Percentiles rank a stretch among this genome's conserved stretches.
Evolutionary conservation across 352 stramenopile genomes (phyloP).

Genomic region (Phytophthora colocasiae): DNA sequence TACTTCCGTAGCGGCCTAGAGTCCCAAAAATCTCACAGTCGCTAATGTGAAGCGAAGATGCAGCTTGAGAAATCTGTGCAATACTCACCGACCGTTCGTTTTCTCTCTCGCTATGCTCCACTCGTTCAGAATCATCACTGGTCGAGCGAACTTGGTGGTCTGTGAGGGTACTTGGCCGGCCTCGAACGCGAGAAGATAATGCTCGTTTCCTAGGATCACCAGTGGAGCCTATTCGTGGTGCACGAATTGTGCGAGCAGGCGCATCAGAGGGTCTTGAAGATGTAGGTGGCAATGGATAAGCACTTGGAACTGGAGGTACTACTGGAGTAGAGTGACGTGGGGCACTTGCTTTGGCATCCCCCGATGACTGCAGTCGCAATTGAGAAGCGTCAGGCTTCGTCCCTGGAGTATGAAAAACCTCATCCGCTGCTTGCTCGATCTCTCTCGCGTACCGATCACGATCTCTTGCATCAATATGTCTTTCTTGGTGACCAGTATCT

Average conservation of each 20-base stretch:
- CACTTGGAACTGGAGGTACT: constrained; percentile 1
- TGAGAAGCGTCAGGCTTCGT: constrained; percentile 1
- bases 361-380: constrained; percentile 6
- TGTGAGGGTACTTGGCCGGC: constrained; percentile 20
- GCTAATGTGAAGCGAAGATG: constrained; percentile 31
- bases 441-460: constrained; percentile 38
- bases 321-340: constrained; percentile 1
- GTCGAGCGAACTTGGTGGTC: constrained; percentile 26
- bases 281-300: neutral
- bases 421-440: constrained; percentile 33
- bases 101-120: constrained; percentile 20
- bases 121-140: constrained; percentile 10
- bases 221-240: constrained; percentile 3
- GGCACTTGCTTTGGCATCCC: constrained; percentile 11
- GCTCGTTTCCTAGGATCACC: constrained; percentile 33
- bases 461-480: constrained; percentile 33
- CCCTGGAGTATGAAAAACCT: constrained; percentile 19
- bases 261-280: neutral
- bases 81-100: constrained; percentile 31
- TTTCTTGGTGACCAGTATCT: constrained; percentile 8
- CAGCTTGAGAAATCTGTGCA: constrained; percentile 37
- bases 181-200: constrained; percentile 29
- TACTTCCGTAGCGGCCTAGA: constrained; percentile 35
- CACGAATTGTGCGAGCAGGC: neutral
- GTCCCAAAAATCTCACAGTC: constrained; percentile 59